These are phyloP conservation scores for Nannochloropsis oceanica DNA, from an alignment of 108 stramenopile genomes.

Conservation along the genomic window DNA sequence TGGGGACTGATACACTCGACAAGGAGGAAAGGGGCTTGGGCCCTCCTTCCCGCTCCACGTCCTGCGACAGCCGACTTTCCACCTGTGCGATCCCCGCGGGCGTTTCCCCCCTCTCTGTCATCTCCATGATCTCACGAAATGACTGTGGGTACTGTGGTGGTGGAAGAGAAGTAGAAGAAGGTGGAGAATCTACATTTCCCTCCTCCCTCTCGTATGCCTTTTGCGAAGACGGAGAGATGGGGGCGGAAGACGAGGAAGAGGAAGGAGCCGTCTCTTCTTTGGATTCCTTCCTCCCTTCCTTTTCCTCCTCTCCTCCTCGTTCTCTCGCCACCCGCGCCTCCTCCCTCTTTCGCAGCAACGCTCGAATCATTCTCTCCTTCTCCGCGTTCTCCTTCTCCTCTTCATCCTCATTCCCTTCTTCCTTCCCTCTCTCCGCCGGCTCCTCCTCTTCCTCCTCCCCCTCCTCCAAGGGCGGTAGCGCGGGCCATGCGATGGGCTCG, in stretches of 20 bases:
- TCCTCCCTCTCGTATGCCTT: background rate
- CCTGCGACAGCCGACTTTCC: background rate
- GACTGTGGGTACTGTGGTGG: background rate
- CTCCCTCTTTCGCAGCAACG: background rate
- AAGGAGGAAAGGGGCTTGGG: background rate
- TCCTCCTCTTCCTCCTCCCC: background rate
- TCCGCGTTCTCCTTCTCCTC: background rate
- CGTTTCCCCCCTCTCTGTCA: background rate
- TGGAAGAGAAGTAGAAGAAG: background rate
- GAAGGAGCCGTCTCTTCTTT: background rate
- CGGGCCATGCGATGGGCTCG: background rate
- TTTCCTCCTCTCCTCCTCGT: too few relatives aligned
- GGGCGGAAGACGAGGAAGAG: background rate
- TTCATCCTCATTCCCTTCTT: background rate
- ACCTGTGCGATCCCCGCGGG: background rate
- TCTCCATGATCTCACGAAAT: background rate
- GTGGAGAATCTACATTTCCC: too few relatives aligned
- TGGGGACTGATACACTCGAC: background rate
- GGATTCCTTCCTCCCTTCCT: too few relatives aligned
- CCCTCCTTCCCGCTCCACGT: background rate
- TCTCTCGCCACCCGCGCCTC: background rate
- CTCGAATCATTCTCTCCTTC: background rate
- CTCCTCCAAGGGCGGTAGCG: background rate
- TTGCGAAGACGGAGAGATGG: background rate
- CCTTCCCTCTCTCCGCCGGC: background rate